These are phyloP conservation scores for Pyracantha coccinea DNA, from an alignment of 331 rosid genomes.

Conservation along the genomic window DNA sequence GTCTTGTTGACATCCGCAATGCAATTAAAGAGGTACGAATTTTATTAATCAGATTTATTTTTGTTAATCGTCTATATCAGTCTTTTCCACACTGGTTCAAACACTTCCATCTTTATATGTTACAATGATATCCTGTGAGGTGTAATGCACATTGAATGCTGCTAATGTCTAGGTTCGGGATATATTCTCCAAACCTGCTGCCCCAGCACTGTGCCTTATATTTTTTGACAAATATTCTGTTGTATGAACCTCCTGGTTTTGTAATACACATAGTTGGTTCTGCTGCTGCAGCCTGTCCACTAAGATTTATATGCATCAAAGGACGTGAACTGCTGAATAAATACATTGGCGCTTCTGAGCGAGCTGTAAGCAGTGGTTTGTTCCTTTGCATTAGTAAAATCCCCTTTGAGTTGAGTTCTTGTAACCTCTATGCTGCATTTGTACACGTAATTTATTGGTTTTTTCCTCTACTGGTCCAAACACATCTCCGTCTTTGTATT, in stretches of 20 bases:
- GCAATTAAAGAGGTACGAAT: constrained; percentile 69
- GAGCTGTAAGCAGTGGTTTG: constrained; percentile 65
- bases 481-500: too few relatives aligned
- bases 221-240: constrained; percentile 88
- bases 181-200: constrained; percentile 87
- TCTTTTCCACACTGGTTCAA: too few relatives aligned
- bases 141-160: background rate
- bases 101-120: too few relatives aligned
- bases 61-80: too few relatives aligned
- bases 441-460: background rate
- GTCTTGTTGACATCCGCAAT: constrained; percentile 73
- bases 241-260: constrained; percentile 98
- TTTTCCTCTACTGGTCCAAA: too few relatives aligned
- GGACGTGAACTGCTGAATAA: constrained; percentile 95
- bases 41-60: background rate
- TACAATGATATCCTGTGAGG: too few relatives aligned
- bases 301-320: constrained; percentile 82
- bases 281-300: constrained; percentile 87
- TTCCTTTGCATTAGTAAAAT: background rate
- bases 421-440: background rate
- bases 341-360: constrained; percentile 97
- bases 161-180: constrained; percentile 62
- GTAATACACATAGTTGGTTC: constrained; percentile 96
- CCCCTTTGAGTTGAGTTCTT: background rate
- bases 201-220: constrained; percentile 91